Evolutionary conservation across 2,329 filamentous ascomycete species (phyloP).

Genomic region (Xylariales sp.): DNA sequence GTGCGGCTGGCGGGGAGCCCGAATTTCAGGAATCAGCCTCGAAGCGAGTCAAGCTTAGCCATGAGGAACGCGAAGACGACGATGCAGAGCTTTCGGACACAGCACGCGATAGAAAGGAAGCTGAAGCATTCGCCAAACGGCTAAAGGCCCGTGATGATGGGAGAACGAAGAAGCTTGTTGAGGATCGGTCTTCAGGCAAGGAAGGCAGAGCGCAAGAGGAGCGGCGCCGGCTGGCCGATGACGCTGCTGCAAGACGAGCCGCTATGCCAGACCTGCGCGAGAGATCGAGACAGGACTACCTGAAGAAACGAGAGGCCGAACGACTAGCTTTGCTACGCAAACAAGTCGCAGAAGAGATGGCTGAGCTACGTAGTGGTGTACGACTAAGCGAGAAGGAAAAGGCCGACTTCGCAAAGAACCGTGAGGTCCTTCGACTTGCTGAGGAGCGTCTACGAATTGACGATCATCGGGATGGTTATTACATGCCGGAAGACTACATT

Average conservation of each 20-base stretch:
- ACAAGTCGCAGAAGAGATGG: slow-evolving; percentile 84
- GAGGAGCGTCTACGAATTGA: slow-evolving; percentile 85
- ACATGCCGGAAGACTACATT: slow-evolving; percentile 91
- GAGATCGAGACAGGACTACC: slow-evolving; percentile 83
- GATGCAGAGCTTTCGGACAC: slow-evolving; percentile 56
- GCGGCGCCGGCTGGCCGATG: slow-evolving; percentile 59
- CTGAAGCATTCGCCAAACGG: slow-evolving; percentile 75
- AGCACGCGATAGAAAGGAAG: slow-evolving; percentile 65
- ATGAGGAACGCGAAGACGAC: slow-evolving; percentile 41
- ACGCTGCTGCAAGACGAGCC: slow-evolving; percentile 61
- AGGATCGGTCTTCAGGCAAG: slow-evolving; percentile 26
- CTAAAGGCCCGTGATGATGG: slow-evolving; percentile 67
- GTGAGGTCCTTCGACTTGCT: slow-evolving; percentile 73
- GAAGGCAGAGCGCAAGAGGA: slow-evolving; percentile 54
- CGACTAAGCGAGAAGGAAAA: slow-evolving; percentile 73
- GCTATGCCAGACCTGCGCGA: slow-evolving; percentile 78
- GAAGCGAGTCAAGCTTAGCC: slow-evolving; percentile 63
- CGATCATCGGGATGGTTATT: slow-evolving; percentile 87
- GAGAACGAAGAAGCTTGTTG: slow-evolving; percentile 63
- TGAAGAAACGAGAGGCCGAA: slow-evolving; percentile 88
- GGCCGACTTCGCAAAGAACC: slow-evolving; percentile 82
- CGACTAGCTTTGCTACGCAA: slow-evolving; percentile 79
- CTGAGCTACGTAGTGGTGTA: slow-evolving; percentile 72
- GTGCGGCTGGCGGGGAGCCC: slow-evolving; percentile 43
- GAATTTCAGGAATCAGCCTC: slow-evolving; percentile 66